phyloP scores from a whole-genome alignment of 2,329 filamentous ascomycete genomes.

The Cercospora sp. region DNA sequence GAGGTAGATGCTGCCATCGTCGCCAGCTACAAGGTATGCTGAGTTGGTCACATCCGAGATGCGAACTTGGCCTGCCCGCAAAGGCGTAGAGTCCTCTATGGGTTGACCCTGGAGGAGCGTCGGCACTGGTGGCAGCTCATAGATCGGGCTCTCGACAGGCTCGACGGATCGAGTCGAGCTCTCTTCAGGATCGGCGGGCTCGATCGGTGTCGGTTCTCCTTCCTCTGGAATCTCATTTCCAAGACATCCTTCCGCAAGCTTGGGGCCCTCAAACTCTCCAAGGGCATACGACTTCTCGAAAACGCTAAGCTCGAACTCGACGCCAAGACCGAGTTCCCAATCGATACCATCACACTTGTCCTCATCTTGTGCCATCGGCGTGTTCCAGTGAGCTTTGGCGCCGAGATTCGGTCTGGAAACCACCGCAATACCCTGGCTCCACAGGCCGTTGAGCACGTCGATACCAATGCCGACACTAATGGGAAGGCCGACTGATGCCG shows the following conservation, averaged over 20 bases:
- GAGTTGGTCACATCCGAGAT: neutral
- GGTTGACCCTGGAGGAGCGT: neutral
- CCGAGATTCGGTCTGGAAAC: neutral
- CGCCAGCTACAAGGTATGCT: neutral
- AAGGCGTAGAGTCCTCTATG: neutral
- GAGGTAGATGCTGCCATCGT: neutral
- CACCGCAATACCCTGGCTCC: neutral
- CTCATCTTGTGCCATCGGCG: neutral
- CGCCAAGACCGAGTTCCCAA: neutral
- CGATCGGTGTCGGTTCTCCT: neutral
- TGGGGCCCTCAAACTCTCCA: neutral
- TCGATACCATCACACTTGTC: neutral
- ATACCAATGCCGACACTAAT: neutral
- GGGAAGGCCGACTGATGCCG: neutral
- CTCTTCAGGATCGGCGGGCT: neutral
- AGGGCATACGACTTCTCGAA: neutral
- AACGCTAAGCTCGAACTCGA: neutral
- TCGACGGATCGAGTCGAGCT: neutral
- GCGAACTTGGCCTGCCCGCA: neutral
- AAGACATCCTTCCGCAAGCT: slow-evolving; percentile 1
- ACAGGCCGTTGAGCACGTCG: neutral
- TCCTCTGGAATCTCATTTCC: neutral
- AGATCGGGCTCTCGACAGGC: neutral
- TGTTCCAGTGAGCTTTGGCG: neutral
- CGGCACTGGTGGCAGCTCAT: neutral